Conservation (phyloP, 176 grass and related monocot species). For the Triticum turgidum region DNA sequence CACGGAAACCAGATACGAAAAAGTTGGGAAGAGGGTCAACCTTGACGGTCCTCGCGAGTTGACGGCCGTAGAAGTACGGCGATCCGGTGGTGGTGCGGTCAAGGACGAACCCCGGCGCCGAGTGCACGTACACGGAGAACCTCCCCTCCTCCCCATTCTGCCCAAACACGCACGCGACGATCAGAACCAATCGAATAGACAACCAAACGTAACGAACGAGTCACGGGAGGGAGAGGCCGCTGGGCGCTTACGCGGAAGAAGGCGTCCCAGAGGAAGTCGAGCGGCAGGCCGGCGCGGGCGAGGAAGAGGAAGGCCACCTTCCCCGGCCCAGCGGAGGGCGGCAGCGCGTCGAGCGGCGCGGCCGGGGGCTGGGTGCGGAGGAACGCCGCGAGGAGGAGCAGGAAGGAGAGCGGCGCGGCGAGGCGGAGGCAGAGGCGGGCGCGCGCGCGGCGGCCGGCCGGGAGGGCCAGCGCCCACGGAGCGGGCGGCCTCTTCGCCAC, state of each 20-base stretch:
- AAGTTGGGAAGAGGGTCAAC: constrained; percentile 19
- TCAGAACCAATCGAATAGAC: constrained; percentile 10
- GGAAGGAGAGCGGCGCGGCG: constrained; percentile 47
- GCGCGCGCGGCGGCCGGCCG: constrained; percentile 31
- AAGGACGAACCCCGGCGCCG: constrained; percentile 74
- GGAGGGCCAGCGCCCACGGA: constrained; percentile 25
- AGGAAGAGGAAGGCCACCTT: constrained; percentile 98
- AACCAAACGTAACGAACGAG: not conserved
- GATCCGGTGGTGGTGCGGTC: constrained; percentile 79
- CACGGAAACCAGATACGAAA: not conserved
- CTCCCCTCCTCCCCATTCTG: constrained; percentile 78
- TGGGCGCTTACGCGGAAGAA: constrained; percentile 67
- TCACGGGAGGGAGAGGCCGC: not conserved
- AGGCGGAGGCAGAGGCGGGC: constrained; percentile 73
- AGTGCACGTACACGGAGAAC: constrained; percentile 96
- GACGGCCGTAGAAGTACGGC: constrained; percentile 70
- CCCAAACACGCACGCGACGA: constrained; percentile 14
- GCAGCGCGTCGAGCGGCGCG: constrained; percentile 4
- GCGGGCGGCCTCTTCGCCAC: constrained; percentile 48
- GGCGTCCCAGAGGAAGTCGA: constrained; percentile 95
- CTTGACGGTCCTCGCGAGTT: constrained; percentile 69
- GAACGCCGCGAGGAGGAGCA: constrained; percentile 55
- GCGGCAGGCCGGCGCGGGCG: constrained; percentile 68
- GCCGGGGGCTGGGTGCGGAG: constrained; percentile 40
- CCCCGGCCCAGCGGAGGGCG: constrained; percentile 23